Conservation (phyloP, 2,329 filamentous ascomycete species). For the Microsporum ferrugineum region DNA sequence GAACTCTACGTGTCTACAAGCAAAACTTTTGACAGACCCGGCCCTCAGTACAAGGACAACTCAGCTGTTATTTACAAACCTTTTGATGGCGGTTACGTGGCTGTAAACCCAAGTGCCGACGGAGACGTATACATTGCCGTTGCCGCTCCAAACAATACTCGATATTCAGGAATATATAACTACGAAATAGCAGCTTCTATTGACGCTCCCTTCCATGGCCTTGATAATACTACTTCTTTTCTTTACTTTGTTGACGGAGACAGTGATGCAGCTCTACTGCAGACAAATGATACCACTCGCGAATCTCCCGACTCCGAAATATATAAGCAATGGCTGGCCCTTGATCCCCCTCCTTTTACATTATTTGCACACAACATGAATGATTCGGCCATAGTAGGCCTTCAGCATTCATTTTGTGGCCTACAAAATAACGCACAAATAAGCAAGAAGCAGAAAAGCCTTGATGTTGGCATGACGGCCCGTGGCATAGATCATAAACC, state of each 20-base stretch:
- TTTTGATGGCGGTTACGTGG: constrained; percentile 60
- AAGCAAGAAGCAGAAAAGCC: constrained; percentile 48
- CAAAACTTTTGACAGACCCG: constrained; percentile 52
- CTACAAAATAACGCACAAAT: constrained; percentile 56
- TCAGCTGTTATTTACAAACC: constrained; percentile 32
- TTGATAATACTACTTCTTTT: constrained; percentile 42
- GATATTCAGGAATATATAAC: constrained; percentile 57
- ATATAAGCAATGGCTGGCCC: constrained; percentile 45
- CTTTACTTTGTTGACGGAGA: constrained; percentile 80
- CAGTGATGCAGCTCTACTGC: constrained; percentile 62
- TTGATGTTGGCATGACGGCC: constrained; percentile 55
- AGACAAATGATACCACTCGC: constrained; percentile 60
- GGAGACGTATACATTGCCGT: constrained; percentile 67
- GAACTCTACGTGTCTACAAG: constrained; percentile 64
- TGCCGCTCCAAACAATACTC: constrained; percentile 54
- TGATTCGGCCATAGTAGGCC: constrained; percentile 49
- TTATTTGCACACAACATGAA: constrained; percentile 62
- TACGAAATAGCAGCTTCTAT: constrained; percentile 73
- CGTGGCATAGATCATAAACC: constrained; percentile 55
- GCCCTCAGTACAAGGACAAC: constrained; percentile 43
- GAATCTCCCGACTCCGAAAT: constrained; percentile 37
- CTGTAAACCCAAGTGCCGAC: constrained; percentile 48
- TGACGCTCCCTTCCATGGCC: constrained; percentile 62
- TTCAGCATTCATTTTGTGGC: constrained; percentile 74
- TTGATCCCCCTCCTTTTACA: constrained; percentile 54